A percentile compares a stretch with the other conserved stretches of the same genome.
Conservation (phyloP, 192 early-diverging fungal species). For the Mortierella alpina region DNA sequence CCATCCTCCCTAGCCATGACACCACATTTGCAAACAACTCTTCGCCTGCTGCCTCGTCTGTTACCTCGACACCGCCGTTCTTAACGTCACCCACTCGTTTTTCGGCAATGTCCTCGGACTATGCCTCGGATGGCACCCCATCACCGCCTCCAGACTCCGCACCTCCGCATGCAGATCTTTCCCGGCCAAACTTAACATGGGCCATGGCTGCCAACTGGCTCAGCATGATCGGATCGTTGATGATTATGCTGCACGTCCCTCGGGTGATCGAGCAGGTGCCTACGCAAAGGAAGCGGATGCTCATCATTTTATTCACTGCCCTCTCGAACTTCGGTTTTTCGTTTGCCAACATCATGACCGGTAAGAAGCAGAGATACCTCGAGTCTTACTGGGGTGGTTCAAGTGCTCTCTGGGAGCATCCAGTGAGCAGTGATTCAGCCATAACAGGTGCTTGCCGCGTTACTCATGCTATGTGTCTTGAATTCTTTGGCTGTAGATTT, state of each 20-base stretch:
- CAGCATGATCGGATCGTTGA: constrained; percentile 30
- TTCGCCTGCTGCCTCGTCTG: not conserved
- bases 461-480: not conserved
- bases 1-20: no score
- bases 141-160: no score
- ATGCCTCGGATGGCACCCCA: no score
- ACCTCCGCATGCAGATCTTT: not conserved
- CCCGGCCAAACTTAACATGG: not conserved
- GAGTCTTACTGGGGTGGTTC: not conserved
- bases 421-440: not conserved
- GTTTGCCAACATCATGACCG: constrained; percentile 24
- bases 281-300: constrained; percentile 33
- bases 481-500: constrained; percentile 9
- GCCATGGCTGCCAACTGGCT: constrained; percentile 24
- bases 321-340: constrained; percentile 45
- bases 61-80: no score
- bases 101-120: no score
- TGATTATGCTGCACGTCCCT: constrained; percentile 31
- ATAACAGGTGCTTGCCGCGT: not conserved
- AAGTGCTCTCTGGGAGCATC: not conserved
- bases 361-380: constrained; percentile 5
- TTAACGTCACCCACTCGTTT: no score
- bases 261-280: constrained; percentile 19
- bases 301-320: constrained; percentile 42
- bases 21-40: not conserved